Evolutionary conservation across 306 rosid genomes (phyloP).

Genomic region (Cucumis hystrix): DNA sequence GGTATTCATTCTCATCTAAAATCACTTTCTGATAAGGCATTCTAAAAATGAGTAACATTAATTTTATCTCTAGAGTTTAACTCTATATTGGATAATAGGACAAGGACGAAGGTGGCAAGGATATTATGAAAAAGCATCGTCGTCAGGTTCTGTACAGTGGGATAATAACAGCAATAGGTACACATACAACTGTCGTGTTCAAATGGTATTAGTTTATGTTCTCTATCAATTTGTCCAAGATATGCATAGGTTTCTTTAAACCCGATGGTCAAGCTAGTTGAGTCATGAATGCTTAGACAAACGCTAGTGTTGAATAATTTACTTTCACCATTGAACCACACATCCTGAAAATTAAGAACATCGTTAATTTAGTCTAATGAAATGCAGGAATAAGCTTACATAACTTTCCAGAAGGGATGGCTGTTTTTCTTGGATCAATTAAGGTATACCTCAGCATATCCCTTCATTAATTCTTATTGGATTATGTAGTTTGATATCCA

Average conservation of each 20-base stretch:
- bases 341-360: neutral
- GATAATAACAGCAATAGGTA: conserved; percentile 84
- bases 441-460: conserved; percentile 40
- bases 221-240: neutral
- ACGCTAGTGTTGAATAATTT: neutral
- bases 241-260: neutral
- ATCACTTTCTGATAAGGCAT: neutral
- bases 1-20: neutral
- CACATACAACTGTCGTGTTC: neutral
- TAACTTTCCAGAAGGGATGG: conserved; percentile 99
- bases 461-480: neutral
- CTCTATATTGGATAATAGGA: conserved; percentile 43
- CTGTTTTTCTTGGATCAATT: conserved; percentile 93
- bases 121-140: conserved; percentile 76
- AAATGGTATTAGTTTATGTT: neutral
- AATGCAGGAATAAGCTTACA: conserved; percentile 91
- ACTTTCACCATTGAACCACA: neutral
- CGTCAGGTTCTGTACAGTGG: conserved; percentile 90
- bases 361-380: neutral
- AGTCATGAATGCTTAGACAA: neutral
- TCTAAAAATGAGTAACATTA: neutral
- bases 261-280: neutral
- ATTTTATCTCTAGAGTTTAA: conserved; percentile 16
- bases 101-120: conserved; percentile 75
- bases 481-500: neutral